Evolutionary conservation across 192 early-diverging fungal genomes (phyloP).

Genomic region (Coemansia sp.): DNA sequence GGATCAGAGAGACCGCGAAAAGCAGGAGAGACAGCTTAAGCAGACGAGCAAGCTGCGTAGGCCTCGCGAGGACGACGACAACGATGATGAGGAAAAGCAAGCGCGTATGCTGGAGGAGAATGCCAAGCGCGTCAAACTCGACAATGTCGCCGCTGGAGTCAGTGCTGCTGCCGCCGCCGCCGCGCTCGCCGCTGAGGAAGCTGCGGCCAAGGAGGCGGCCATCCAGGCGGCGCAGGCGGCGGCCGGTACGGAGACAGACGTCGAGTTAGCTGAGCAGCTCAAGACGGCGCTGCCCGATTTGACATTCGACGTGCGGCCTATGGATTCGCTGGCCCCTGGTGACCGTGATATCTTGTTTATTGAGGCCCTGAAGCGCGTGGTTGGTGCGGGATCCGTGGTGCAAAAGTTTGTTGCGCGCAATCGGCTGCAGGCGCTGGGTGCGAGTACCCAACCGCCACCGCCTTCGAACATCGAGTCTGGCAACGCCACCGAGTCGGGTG

Average conservation of each 20-base stretch:
- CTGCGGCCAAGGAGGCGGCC: slow-evolving; percentile 7
- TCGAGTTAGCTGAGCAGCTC: slow-evolving; percentile 8
- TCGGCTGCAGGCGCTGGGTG: slow-evolving; percentile 19
- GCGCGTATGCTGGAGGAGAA: slow-evolving; percentile 48
- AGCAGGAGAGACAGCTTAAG: neutral
- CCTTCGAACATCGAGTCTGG: neutral
- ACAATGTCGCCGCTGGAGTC: slow-evolving; percentile 10
- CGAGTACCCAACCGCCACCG: neutral
- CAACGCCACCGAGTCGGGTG: slow-evolving; percentile 10
- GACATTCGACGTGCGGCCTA: slow-evolving; percentile 23
- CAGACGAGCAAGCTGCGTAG: slow-evolving; percentile 12
- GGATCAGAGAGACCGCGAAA: slow-evolving; percentile 26
- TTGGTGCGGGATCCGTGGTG: slow-evolving; percentile 14
- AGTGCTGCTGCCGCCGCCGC: too few relatives aligned
- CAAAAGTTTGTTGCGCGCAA: slow-evolving; percentile 33
- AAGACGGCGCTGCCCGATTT: neutral
- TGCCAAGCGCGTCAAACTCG: slow-evolving; percentile 50
- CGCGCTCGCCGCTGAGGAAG: neutral
- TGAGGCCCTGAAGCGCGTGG: slow-evolving; percentile 32
- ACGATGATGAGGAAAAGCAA: slow-evolving; percentile 52
- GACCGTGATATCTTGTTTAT: slow-evolving; percentile 22
- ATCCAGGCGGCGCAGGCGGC: slow-evolving; percentile 2
- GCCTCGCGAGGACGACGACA: slow-evolving; percentile 18
- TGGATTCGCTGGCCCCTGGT: slow-evolving; percentile 15
- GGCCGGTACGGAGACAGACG: neutral